Evolutionary conservation across 257 asterid species (phyloP).

Genomic region (Capsicum baccatum): DNA sequence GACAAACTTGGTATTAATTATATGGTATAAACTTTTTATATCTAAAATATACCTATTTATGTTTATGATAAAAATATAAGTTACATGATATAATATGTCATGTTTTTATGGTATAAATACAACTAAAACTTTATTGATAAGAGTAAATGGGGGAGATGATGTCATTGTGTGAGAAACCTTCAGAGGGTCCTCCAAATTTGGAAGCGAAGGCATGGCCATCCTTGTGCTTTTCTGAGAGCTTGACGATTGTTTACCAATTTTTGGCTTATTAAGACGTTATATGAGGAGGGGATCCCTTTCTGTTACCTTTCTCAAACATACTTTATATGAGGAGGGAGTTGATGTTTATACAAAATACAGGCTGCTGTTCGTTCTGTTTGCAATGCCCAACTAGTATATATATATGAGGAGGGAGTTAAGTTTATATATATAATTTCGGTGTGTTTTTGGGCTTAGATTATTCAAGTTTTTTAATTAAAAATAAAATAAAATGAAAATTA

Average conservation of each 20-base stretch:
- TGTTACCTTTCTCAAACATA: background rate
- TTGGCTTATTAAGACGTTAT: background rate
- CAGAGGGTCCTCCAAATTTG: background rate
- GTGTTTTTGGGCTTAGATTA: too few relatives aligned
- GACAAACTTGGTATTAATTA: too few relatives aligned
- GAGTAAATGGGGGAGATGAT: background rate
- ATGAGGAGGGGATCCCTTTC: background rate
- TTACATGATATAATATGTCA: too few relatives aligned
- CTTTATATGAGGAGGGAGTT: background rate
- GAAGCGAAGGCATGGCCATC: background rate
- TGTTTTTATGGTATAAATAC: too few relatives aligned
- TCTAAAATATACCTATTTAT: too few relatives aligned
- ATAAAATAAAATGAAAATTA: too few relatives aligned
- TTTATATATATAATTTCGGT: too few relatives aligned
- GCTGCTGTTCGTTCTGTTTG: background rate
- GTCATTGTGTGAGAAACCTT: background rate
- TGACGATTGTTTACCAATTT: background rate
- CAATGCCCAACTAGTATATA: background rate
- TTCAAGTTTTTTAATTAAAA: too few relatives aligned
- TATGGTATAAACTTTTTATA: too few relatives aligned
- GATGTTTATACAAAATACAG: background rate
- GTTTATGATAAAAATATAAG: too few relatives aligned
- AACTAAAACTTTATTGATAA: background rate
- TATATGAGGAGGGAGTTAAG: too few relatives aligned
- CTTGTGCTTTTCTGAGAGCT: background rate